These are phyloP conservation scores for Hirschfeldia incana DNA, from an alignment of 345 rosid genomes.

Conservation along the genomic window DNA sequence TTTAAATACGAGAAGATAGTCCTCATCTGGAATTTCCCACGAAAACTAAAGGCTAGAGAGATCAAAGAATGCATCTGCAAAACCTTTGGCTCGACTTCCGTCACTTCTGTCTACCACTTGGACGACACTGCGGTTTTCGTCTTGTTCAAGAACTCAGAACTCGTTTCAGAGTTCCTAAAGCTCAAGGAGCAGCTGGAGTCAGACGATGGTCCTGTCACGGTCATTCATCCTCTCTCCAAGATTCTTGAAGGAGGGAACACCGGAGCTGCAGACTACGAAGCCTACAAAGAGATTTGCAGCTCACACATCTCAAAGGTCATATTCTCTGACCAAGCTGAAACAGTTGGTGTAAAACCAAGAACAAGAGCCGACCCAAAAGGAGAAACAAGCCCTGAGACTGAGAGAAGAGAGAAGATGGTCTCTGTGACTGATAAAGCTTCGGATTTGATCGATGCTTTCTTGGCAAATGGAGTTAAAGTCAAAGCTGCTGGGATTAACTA, in stretches of 20 bases:
- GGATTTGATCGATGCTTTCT: conserved; percentile 41
- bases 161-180: conserved; percentile 57
- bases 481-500: conserved; percentile 18
- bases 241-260: conserved; percentile 76
- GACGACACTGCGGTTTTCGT: conserved; percentile 81
- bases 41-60: conserved; percentile 56
- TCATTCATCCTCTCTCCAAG: conserved; percentile 75
- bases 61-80: conserved; percentile 73
- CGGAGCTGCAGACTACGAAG: conserved; percentile 70
- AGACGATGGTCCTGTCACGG: conserved; percentile 53
- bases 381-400: conserved; percentile 16
- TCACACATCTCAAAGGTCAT: conserved; percentile 60
- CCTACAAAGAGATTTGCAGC: conserved; percentile 82
- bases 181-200: conserved; percentile 69
- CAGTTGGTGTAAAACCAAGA: conserved; percentile 53
- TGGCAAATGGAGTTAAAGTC: conserved; percentile 7
- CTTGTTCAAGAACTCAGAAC: conserved; percentile 62
- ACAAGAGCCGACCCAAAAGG: conserved; percentile 20
- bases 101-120: conserved; percentile 54
- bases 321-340: conserved; percentile 83
- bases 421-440: conserved; percentile 6
- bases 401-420: conserved; percentile 28
- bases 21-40: conserved; percentile 77
- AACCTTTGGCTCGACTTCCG: conserved; percentile 62
- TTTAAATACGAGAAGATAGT: conserved; percentile 57